Evolutionary conservation across 768 basidiomycete species (phyloP).

Genomic region (Mycena polygramma): DNA sequence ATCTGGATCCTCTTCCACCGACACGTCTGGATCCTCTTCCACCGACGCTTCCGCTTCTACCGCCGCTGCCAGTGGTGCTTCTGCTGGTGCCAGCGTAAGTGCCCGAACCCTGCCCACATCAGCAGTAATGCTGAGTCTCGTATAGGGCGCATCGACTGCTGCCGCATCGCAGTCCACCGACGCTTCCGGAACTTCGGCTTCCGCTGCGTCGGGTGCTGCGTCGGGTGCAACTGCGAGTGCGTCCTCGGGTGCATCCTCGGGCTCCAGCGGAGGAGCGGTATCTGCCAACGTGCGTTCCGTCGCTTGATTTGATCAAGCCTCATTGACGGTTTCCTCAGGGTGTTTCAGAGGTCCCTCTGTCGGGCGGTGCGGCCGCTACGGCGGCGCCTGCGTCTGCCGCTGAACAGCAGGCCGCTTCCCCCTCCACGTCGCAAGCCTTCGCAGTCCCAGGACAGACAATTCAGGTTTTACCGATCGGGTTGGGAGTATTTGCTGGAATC

Average conservation of each 20-base stretch:
- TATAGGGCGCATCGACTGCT: conserved; percentile 33
- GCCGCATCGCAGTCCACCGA: conserved; percentile 41
- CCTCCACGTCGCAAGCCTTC: conserved; percentile 61
- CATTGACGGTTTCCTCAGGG: conserved; percentile 1
- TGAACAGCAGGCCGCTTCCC: conserved; percentile 48
- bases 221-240: conserved; percentile 14
- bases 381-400: conserved; percentile 44
- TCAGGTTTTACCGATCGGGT: conserved; percentile 84
- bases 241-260: too few relatives aligned
- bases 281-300: conserved; percentile 36
- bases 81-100: conserved; percentile 9
- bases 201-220: conserved; percentile 25
- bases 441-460: conserved; percentile 79
- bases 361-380: conserved; percentile 38
- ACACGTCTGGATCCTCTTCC: conserved; percentile 15
- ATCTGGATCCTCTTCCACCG: conserved; percentile 20
- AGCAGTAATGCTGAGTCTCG: conserved; percentile 23
- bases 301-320: background rate
- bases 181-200: conserved; percentile 19
- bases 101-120: conserved; percentile 22
- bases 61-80: conserved; percentile 30
- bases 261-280: conserved; percentile 34
- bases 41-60: conserved; percentile 32
- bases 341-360: conserved; percentile 20
- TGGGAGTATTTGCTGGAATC: conserved; percentile 88